Evolutionary conservation across 345 rosid genomes (phyloP).

Genomic region (Syzygium grande): DNA sequence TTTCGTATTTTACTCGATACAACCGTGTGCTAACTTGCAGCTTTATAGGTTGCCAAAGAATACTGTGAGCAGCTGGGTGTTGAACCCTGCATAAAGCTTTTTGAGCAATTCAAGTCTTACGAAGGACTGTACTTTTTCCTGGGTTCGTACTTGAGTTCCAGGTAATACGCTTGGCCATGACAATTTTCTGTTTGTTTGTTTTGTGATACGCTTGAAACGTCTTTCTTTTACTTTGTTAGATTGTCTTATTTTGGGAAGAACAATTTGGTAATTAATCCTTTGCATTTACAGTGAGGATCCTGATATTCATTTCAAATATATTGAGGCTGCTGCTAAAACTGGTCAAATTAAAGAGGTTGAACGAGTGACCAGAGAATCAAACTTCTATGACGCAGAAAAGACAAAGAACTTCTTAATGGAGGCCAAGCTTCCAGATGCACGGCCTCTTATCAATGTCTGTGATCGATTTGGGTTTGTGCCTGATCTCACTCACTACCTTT

Average conservation of each 20-base stretch:
- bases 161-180: conserved; percentile 27
- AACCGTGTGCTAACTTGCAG: conserved; percentile 11
- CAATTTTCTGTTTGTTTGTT: not conserved
- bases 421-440: conserved; percentile 94
- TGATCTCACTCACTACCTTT: conserved; percentile 95
- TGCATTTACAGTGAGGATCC: conserved; percentile 80
- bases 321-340: conserved; percentile 97
- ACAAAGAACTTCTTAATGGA: conserved; percentile 97
- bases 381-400: conserved; percentile 93
- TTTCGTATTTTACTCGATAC: not conserved
- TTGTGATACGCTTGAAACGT: not conserved
- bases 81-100: conserved; percentile 87
- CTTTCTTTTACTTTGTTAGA: conserved; percentile 7
- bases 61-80: conserved; percentile 96
- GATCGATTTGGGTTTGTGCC: conserved; percentile 98
- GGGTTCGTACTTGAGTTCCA: conserved; percentile 94
- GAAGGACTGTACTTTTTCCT: conserved; percentile 98
- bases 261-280: conserved; percentile 11
- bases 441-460: conserved; percentile 69
- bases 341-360: conserved; percentile 99
- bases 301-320: conserved; percentile 95
- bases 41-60: conserved; percentile 87
- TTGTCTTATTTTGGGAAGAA: not conserved
- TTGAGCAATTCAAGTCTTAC: conserved; percentile 96
- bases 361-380: conserved; percentile 97